Percentiles rank a stretch among this genome's conserved stretches.
These are phyloP conservation scores for Cerioporus squamosus DNA, from an alignment of 1,284 basidiomycete species.

Conservation along the genomic window DNA sequence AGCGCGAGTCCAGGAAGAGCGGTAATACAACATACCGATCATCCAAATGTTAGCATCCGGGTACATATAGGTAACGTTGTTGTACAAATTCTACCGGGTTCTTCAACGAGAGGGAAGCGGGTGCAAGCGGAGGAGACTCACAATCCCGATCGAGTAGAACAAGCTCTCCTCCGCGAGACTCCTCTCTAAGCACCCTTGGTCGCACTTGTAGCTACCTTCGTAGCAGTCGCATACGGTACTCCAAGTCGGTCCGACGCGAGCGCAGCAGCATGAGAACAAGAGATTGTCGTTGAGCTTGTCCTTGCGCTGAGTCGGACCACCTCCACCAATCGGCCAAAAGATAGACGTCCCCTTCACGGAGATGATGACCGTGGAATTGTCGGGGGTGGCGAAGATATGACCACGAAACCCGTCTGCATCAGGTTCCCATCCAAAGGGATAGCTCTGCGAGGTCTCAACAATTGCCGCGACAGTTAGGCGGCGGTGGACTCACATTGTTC, in stretches of 20 bases:
- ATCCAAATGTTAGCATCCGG: conserved; percentile 94
- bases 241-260: conserved; percentile 93
- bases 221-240: conserved; percentile 93
- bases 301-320: conserved; percentile 86
- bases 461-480: conserved; percentile 8
- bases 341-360: conserved; percentile 95
- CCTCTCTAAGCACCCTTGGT: conserved; percentile 81
- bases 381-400: conserved; percentile 85
- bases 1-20: background rate
- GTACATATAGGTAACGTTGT: conserved; percentile 93
- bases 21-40: conserved; percentile 45
- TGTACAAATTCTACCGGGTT: conserved; percentile 77
- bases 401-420: conserved; percentile 90
- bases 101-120: background rate
- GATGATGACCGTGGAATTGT: conserved; percentile 87
- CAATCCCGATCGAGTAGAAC: conserved; percentile 87
- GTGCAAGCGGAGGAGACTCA: conserved; percentile 40
- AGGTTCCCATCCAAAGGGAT: conserved; percentile 93
- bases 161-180: conserved; percentile 83
- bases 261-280: conserved; percentile 97
- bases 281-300: conserved; percentile 97
- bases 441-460: conserved; percentile 47
- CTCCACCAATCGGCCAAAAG: conserved; percentile 71
- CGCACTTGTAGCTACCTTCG: conserved; percentile 81
- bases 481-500: conserved; percentile 54